Evolutionary conservation across 108 stramenopile genomes (phyloP), one percentile per base, ranked within the genome.

Genomic region (Ochromonas danica): DNA sequence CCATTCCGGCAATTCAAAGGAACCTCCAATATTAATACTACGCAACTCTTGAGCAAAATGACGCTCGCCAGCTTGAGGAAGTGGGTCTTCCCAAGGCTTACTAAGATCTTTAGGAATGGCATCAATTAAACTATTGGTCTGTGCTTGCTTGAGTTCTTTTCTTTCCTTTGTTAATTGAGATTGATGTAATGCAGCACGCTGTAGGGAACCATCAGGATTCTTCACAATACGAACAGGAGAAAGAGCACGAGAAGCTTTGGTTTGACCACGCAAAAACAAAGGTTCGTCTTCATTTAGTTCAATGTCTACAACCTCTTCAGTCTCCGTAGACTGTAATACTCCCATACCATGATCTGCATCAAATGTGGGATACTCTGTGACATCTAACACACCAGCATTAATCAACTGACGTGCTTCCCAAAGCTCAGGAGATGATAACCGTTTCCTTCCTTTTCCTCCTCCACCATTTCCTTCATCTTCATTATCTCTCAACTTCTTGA

Each of bases 91-190:
- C 97, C 96, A 99, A 3, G 96, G 94, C 38, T 94, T 84, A 85
- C 94, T 95, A 39, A 99, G 83, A 81, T 99, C 96, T 81, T 97
- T 97, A 42, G 98, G 98, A 71, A 99, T 97, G 61, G 92, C 89
- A 81, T 99, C 96, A 62, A 99, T 95, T 39, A 97, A 82, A 31
- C n/a, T 43, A 81, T 97, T 94, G 42, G 95, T 92, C 87, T 99
- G 97, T 1, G 95, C 94, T 81, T 93, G 93, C 42, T 93, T 90
- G 22, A 99, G 85, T 87, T 99, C 98, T 40, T 95, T 85, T 10
- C 98, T 90, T 84, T 99, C 98, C 81, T 97, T 97, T 27, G 94
- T 92, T 81, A 96, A 79, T 38, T 91, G 89, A 17, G 57, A 10
- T 81, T 99, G 98, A 80, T 93, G 94, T 88, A 96, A 89, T 1